Conservation (phyloP, 2,329 filamentous ascomycete species). For the Diatrype stigma region DNA sequence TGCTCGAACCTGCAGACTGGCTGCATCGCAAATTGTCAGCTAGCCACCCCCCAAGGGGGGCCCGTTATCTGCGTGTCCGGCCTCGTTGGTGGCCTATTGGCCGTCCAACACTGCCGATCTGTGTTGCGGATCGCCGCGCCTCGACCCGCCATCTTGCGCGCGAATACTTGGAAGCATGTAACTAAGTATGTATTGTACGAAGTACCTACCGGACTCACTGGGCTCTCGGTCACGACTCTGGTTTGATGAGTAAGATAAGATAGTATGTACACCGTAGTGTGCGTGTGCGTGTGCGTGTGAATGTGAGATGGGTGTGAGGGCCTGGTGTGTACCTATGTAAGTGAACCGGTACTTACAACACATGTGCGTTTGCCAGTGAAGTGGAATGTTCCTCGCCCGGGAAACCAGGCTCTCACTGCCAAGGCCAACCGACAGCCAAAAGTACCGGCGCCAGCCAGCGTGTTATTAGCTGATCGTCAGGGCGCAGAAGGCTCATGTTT, state of each 20-base stretch:
- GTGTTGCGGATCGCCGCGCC: neutral
- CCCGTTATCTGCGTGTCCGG: neutral
- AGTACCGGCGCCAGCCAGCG: neutral
- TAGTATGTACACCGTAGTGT: neutral
- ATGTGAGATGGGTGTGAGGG: no score
- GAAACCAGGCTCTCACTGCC: neutral
- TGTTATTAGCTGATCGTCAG: neutral
- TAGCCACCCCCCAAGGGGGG: neutral
- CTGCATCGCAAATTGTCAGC: conserved; percentile 31
- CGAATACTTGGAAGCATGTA: no score
- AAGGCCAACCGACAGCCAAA: neutral
- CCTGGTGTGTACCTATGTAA: no score
- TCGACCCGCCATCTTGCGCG: neutral
- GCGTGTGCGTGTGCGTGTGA: no score
- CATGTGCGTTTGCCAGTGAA: no score
- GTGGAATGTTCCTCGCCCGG: no score
- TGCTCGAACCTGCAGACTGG: no score
- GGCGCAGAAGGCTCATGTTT: neutral
- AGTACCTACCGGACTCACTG: no score
- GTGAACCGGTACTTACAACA: no score
- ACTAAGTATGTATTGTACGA: no score
- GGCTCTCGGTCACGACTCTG: neutral
- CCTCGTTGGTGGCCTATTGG: neutral
- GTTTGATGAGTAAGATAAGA: neutral
- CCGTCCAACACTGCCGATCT: neutral